phyloP scores from a whole-genome alignment of 805 yeast genomes.

The Candida glaebosa region DNA sequence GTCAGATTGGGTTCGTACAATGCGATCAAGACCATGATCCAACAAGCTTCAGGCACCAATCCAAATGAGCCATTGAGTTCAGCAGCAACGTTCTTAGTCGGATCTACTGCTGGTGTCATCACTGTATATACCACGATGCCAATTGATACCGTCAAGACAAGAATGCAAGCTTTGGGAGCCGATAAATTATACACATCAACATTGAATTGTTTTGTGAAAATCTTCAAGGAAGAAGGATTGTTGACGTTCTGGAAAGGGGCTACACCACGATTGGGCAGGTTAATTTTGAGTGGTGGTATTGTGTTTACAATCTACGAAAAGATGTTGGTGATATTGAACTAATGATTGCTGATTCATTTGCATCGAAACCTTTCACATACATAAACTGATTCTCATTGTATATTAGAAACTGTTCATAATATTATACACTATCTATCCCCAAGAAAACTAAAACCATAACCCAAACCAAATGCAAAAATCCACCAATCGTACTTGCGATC shows the following conservation, averaged over 20 bases:
- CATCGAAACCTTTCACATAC: background rate
- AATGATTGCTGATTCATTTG: background rate
- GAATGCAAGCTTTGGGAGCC: constrained; percentile 93
- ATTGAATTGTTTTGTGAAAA: constrained; percentile 72
- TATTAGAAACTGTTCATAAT: too few species aligned
- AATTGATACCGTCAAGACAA: constrained; percentile 89
- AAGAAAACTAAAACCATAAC: too few species aligned
- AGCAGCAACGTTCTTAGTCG: constrained; percentile 78
- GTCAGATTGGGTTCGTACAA: constrained; percentile 93
- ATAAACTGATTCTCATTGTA: background rate
- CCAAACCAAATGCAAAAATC: too few species aligned
- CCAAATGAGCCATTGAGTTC: constrained; percentile 75
- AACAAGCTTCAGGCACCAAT: constrained; percentile 61
- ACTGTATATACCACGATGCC: constrained; percentile 96
- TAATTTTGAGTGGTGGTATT: constrained; percentile 92
- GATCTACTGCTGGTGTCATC: constrained; percentile 84
- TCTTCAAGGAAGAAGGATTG: constrained; percentile 85
- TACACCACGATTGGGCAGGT: constrained; percentile 91
- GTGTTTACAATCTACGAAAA: constrained; percentile 95
- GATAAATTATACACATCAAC: constrained; percentile 68
- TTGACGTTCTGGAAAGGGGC: constrained; percentile 97
- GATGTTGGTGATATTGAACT: constrained; percentile 58
- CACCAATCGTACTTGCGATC: too few species aligned
- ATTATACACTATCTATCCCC: too few species aligned
- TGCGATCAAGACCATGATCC: constrained; percentile 75